Base-by-base conservation (phyloP, 1,284 basidiomycete species). In the Heterobasidion occidentale region DNA sequence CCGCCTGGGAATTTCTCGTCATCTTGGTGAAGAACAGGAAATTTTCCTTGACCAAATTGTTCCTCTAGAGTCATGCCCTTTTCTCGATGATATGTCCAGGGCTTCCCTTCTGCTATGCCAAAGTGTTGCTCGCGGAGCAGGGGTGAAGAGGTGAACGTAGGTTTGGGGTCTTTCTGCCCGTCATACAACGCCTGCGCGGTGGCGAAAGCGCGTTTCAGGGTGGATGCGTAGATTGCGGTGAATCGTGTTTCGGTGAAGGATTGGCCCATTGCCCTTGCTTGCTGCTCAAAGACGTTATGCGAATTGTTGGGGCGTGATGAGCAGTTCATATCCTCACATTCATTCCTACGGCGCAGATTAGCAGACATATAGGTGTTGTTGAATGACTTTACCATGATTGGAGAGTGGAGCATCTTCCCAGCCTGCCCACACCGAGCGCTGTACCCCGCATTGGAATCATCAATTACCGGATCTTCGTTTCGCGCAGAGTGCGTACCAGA, bases 361-460 rank as follows among this genome's bases (percentile, higher is more conserved):
- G 17, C 33, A 38, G 44, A 48, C 33, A 14, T 35, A 51, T 14
- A 49, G 49, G 54, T 9, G 53, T 20, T 56, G 42, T 55, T 12
- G 54, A 45, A 52, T 9, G 15, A 71, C 77, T 11, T 68, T 65
- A 88, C 92, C 93, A 68, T 94, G 90, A 62, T 86, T 86, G 15
- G 90, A 88, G 5, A 95, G 76, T 0, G 89, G 83, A 1, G 92
- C 84, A 70, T 96, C 91, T 58, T 78, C 79, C 80, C 88, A 92
- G 9, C 93, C 93, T 33, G 92, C 90, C 92, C 92, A 94, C 7
- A 83, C 64, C 1, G 71, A 65, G 57, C 67, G 75, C 81, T 86
- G 33, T 27, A n/a, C 5, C 27, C 27, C 27, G 27, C 27, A 6
- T 27, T 27, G 27, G 27, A 27, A 27, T 27, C 27, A 27, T 27